Evolutionary conservation across 768 basidiomycete species (phyloP).

Genomic region (Amanita rubescens): DNA sequence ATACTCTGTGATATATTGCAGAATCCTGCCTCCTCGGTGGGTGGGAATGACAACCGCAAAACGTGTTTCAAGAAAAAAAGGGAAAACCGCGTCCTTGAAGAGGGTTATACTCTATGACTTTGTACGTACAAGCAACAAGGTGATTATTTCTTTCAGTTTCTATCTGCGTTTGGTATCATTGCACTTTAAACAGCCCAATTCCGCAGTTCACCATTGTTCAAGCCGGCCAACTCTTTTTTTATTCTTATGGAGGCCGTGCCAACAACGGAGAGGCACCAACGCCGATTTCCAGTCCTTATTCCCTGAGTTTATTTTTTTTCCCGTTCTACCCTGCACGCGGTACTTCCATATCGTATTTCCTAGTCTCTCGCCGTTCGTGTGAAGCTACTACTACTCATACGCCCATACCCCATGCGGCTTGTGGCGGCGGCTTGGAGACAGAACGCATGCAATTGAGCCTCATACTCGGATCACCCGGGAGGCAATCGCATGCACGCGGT

Average conservation of each 20-base stretch:
- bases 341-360: background rate
- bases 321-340: background rate
- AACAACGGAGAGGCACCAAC: background rate
- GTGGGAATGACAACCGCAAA: constrained; percentile 1
- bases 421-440: constrained; percentile 6
- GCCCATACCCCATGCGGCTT: background rate
- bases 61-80: constrained; percentile 4
- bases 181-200: constrained; percentile 7
- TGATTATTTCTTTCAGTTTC: constrained; percentile 2
- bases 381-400: background rate
- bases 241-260: background rate
- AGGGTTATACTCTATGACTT: constrained; percentile 4
- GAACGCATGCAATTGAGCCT: background rate
- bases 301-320: background rate
- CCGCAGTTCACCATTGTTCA: background rate
- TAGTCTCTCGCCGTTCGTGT: background rate
- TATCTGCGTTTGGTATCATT: constrained; percentile 8
- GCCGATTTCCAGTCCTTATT: background rate
- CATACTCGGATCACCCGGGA: constrained; percentile 6
- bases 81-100: constrained; percentile 1
- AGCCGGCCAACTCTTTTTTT: background rate
- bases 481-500: background rate
- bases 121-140: constrained; percentile 8
- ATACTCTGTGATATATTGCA: constrained; percentile 7
- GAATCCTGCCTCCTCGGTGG: background rate